Base-by-base conservation (phyloP, 2,329 filamentous ascomycete genomes). In the Whalleya microplaca region DNA sequence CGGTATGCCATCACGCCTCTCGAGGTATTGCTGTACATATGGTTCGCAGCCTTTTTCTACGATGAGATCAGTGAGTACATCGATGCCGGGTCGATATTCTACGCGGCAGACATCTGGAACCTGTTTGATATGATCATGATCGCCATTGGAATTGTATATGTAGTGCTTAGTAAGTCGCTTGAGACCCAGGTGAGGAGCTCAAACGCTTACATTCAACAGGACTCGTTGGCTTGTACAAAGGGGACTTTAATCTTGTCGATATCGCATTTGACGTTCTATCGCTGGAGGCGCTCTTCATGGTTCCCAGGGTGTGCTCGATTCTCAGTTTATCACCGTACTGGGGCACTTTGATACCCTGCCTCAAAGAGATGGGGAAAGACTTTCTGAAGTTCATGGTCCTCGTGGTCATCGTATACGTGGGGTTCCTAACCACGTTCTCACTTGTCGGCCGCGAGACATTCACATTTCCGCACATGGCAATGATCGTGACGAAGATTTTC, bases 341-440 rank as follows among this genome's bases (percentile, higher is more conserved):
- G 82, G 93, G 91, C 42, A 95, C 90, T 0, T 74, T 95, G 47
- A 93, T 97, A 57, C 93, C 92, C 0, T 96, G 93, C 62, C 80
- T 97, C 48, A 95, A 95, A 71, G 91, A 94, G 71, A 97, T 97
- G 93, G 90, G 90, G 41, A 94, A 93, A 73, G 92, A 96, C 70
- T 96, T 96, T 70, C 56, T 74, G 16, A 90, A 89, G 64, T 91
- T 94, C 56, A 78, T 83, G 74, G 89, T 91, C 1, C 81, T 94
- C 21, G 90, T 96, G 43, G 78, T 91, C 46, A 89, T 96, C 51
- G 77, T 96, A 50, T 96, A 96, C 70, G 76, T 95, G 46, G 91
- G 92, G 45, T 97, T 97, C 73, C 76, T 96, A 32, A 96, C 93
- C 0, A 96, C 92, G 0, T 94, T 94, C 66, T 88, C 88, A 0